phyloP scores from a whole-genome alignment of 1,139 yeast genomes.

The Magnusiomyces paraingens region DNA sequence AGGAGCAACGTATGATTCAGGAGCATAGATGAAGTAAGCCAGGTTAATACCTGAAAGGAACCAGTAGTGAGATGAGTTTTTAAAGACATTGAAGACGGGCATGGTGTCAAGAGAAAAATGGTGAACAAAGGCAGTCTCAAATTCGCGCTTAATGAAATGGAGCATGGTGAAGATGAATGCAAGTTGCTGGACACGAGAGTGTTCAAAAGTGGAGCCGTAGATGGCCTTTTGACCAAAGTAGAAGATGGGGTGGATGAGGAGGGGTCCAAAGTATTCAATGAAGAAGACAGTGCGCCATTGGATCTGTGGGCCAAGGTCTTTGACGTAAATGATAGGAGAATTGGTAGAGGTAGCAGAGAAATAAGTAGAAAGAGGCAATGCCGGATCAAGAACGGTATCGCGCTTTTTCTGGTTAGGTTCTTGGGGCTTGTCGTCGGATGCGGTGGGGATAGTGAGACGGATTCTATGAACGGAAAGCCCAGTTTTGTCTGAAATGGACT shows the following conservation, averaged over 20 bases:
- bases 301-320: constrained; percentile 91
- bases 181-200: constrained; percentile 47
- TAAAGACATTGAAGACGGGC: constrained; percentile 83
- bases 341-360: constrained; percentile 28
- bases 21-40: constrained; percentile 65
- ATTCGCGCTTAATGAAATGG: constrained; percentile 83
- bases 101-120: constrained; percentile 81
- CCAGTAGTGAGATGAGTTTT: constrained; percentile 91
- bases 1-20: constrained; percentile 35
- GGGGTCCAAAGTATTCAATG: constrained; percentile 85
- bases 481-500: constrained; percentile 27
- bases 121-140: constrained; percentile 79
- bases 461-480: constrained; percentile 30
- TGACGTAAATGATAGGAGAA: constrained; percentile 44
- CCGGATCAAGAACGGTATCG: constrained; percentile 35
- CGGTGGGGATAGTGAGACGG: constrained; percentile 31
- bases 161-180: constrained; percentile 52
- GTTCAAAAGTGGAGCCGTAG: constrained; percentile 35
- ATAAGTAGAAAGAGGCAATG: constrained; percentile 31
- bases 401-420: constrained; percentile 29
- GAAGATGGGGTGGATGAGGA: constrained; percentile 67
- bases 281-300: constrained; percentile 85
- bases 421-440: constrained; percentile 25
- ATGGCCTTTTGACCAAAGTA: constrained; percentile 40
- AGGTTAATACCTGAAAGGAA: constrained; percentile 69